Base-by-base conservation (phyloP, 1,139 yeast genomes). In the Torulaspora pretoriensis region DNA sequence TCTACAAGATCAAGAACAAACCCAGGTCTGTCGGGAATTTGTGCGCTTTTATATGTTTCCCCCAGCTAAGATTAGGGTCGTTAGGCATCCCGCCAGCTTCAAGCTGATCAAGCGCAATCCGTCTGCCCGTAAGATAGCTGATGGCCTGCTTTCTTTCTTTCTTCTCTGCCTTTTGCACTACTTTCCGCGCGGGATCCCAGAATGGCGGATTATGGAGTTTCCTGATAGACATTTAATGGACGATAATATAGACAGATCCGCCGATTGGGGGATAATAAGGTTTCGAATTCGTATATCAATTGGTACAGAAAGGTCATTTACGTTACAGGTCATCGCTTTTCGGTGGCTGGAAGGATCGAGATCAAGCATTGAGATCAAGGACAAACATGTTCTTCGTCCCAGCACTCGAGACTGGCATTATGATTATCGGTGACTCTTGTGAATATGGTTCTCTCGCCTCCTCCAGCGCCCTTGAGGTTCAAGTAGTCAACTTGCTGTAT, bases 311-410 rank as follows among this genome's bases (percentile, higher is more conserved):
- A 14, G 10, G 14, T 29, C 32, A 29, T 29, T 29, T 38, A 30
- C 34, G 29, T 51, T 49, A 28, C 31, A 36, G 33, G 40, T 36
- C 32, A 31, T 36, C 34, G 39, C 31, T 28, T 24, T 14, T 36
- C 40, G 38, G 32, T 23, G 14, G 30, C 29, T 25, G 24, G 17
- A 12, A 3, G 27, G 12, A 29, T 19, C 7, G 22, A 19, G 22
- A 19, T 19, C 7, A 19, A 19, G 7, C 22, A 19, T 19, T 5
- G 22, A 19, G 7, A n/a, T 59, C 54, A 81, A 8, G 95, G 95
- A 67, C 94, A 85, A 5, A 86, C 85, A 57, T 84, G 94, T 46
- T 71, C 72, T 60, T 85, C 92, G 36, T 71, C 72, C 95, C 95
- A 86, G 55, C 75, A 78, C 51, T 81, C 88, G 43, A 70, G 67